These are phyloP conservation scores for Backusella westeae DNA, from an alignment of 192 early-diverging fungal species.

Conservation along the genomic window DNA sequence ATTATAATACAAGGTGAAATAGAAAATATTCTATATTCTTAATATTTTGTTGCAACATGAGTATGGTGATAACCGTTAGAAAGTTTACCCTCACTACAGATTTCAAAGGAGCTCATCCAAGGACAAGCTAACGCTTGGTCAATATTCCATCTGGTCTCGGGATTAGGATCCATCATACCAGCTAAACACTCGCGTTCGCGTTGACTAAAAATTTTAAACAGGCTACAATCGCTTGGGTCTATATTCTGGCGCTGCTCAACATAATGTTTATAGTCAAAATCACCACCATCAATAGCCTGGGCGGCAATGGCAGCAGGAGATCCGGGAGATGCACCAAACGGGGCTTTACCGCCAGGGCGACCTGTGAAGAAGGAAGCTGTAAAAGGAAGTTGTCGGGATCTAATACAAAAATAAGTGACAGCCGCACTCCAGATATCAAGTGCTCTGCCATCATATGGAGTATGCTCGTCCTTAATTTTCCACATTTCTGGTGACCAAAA, in stretches of 20 bases:
- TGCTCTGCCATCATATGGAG: slow-evolving; percentile 87
- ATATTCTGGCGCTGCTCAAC: slow-evolving; percentile 17
- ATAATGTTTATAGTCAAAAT: slow-evolving; percentile 16
- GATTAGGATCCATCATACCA: slow-evolving; percentile 40
- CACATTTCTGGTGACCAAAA: slow-evolving; percentile 98
- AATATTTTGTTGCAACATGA: neutral
- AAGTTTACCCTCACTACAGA: slow-evolving; percentile 38
- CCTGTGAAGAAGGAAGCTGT: slow-evolving; percentile 13
- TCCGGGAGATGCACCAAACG: neutral
- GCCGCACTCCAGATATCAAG: slow-evolving; percentile 93
- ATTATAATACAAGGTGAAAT: neutral
- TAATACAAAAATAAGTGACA: slow-evolving; percentile 86
- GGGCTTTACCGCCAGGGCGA: neutral
- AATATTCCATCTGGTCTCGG: slow-evolving; percentile 43
- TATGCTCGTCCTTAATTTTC: slow-evolving; percentile 49
- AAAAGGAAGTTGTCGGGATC: slow-evolving; percentile 54
- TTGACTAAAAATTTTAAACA: slow-evolving; percentile 11
- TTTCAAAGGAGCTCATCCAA: slow-evolving; percentile 43
- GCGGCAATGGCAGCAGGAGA: slow-evolving; percentile 27
- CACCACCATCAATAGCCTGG: slow-evolving; percentile 23
- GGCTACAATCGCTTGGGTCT: slow-evolving; percentile 14
- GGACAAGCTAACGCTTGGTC: slow-evolving; percentile 32
- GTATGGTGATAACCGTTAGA: slow-evolving; percentile 29
- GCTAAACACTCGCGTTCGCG: slow-evolving; percentile 32
- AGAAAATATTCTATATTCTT: neutral